Percentiles rank a stretch among this genome's conserved stretches.
These are phyloP conservation scores for Coleophoma crateriformis DNA, from an alignment of 2,329 filamentous ascomycete species.

Conservation along the genomic window DNA sequence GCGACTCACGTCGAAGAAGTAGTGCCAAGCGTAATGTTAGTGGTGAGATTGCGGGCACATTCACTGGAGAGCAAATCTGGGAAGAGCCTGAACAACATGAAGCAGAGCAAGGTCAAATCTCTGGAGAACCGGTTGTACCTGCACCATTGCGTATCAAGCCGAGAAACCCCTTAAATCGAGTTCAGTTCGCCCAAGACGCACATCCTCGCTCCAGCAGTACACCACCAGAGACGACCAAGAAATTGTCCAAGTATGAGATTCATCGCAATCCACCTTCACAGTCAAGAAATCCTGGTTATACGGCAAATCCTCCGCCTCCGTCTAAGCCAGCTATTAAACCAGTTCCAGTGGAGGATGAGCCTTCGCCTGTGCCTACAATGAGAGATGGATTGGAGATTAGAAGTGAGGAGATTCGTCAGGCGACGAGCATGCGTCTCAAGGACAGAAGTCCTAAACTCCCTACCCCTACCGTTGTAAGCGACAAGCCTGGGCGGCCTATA, in stretches of 20 bases:
- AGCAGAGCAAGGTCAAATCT: constrained; percentile 13
- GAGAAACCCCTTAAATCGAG: constrained; percentile 60
- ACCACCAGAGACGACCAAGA: constrained; percentile 34
- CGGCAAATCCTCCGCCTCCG: constrained; percentile 46
- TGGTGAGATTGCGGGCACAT: constrained; percentile 56
- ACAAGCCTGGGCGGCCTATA: constrained; percentile 85
- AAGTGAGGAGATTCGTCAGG: constrained; percentile 80
- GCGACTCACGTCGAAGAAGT: constrained; percentile 13
- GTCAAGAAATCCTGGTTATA: constrained; percentile 77
- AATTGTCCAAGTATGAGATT: constrained; percentile 59
- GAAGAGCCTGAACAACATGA: constrained; percentile 67
- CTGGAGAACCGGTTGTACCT: constrained; percentile 24
- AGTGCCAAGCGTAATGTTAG: constrained; percentile 56
- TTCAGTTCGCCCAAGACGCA: constrained; percentile 40
- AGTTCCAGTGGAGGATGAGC: constrained; percentile 18
- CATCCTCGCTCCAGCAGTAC: constrained; percentile 37
- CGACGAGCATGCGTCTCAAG: constrained; percentile 82
- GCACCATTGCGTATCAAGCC: constrained; percentile 51
- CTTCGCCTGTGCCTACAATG: constrained; percentile 18
- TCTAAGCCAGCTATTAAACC: constrained; percentile 29
- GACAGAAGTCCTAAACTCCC: constrained; percentile 85
- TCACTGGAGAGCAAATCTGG: constrained; percentile 78
- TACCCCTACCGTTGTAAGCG: constrained; percentile 84
- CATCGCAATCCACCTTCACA: constrained; percentile 79
- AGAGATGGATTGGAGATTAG: constrained; percentile 81